Conservation (phyloP, 148 eudicot genomes). For the Linanthus parryae region DNA sequence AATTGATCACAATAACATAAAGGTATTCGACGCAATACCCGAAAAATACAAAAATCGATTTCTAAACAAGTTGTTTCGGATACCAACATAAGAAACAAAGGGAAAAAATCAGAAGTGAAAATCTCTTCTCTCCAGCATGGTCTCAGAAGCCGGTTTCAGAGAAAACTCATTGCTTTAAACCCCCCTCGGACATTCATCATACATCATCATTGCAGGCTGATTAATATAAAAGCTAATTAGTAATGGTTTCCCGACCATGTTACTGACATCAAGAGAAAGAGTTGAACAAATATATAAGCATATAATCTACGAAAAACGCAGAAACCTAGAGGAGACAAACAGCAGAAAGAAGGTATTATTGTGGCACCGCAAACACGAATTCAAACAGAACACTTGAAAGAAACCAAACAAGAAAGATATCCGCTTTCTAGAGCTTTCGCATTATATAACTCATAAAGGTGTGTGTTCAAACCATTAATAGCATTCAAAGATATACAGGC, state of each 20-base stretch:
- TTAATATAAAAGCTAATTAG: conserved; percentile 15
- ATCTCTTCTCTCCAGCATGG: too few species aligned
- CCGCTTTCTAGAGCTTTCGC: conserved; percentile 2
- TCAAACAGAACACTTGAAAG: conserved; percentile 1
- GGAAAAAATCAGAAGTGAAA: too few species aligned
- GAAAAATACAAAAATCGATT: too few species aligned
- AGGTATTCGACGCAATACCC: too few species aligned
- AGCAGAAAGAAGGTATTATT: neutral
- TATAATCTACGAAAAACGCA: neutral
- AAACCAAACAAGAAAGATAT: neutral
- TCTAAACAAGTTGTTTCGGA: too few species aligned
- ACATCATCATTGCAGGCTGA: conserved; percentile 27
- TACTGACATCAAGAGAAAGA: neutral
- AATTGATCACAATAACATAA: too few species aligned
- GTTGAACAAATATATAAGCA: neutral
- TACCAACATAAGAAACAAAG: too few species aligned
- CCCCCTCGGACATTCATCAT: conserved; percentile 14
- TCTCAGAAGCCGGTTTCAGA: neutral
- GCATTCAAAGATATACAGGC: neutral
- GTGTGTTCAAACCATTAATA: conserved; percentile 13
- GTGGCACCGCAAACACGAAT: neutral
- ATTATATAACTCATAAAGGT: conserved; percentile 12
- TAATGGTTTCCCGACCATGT: conserved; percentile 1
- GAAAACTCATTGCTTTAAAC: conserved; percentile 7
- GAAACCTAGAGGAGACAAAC: neutral